phyloP scores from a whole-genome alignment of 2,329 filamentous ascomycete genomes.

The Tolypocladium guangdongense region DNA sequence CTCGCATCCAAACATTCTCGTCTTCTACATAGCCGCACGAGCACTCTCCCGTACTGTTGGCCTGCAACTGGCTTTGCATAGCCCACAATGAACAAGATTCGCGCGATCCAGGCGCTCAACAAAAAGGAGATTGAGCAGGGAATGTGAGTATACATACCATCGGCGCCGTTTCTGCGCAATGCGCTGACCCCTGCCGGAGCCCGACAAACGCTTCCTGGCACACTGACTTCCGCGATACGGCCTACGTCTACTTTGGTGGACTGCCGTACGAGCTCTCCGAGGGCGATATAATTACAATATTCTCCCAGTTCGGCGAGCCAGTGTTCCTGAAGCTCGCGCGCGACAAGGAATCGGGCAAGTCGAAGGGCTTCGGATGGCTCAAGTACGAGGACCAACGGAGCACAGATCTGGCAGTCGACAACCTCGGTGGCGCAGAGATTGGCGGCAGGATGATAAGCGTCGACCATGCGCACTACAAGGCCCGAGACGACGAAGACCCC shows the following conservation, averaged over 20 bases:
- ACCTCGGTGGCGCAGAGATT: slow-evolving; percentile 77
- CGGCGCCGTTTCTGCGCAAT: neutral
- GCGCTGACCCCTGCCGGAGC: slow-evolving; percentile 32
- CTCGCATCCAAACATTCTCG: slow-evolving; percentile 1
- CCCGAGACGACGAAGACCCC: slow-evolving; percentile 64
- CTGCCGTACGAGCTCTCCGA: slow-evolving; percentile 87
- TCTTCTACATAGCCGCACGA: neutral
- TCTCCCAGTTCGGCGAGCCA: slow-evolving; percentile 93
- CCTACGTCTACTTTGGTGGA: slow-evolving; percentile 92
- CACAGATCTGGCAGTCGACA: slow-evolving; percentile 92
- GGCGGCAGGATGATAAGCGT: slow-evolving; percentile 73
- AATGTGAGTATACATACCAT: slow-evolving; percentile 43
- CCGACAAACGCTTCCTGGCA: slow-evolving; percentile 88
- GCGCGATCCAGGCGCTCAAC: slow-evolving; percentile 85
- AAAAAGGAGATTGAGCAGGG: slow-evolving; percentile 87
- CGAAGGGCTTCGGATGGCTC: slow-evolving; percentile 86
- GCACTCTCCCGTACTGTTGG: neutral
- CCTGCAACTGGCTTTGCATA: neutral
- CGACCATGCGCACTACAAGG: slow-evolving; percentile 88
- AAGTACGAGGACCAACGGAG: slow-evolving; percentile 98
- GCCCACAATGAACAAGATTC: slow-evolving; percentile 77
- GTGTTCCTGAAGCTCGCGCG: slow-evolving; percentile 85
- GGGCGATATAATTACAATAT: slow-evolving; percentile 91
- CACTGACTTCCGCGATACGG: slow-evolving; percentile 93
- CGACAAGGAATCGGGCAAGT: slow-evolving; percentile 94